phyloP scores from a whole-genome alignment of 805 yeast genomes.

The Candida nitratophila region DNA sequence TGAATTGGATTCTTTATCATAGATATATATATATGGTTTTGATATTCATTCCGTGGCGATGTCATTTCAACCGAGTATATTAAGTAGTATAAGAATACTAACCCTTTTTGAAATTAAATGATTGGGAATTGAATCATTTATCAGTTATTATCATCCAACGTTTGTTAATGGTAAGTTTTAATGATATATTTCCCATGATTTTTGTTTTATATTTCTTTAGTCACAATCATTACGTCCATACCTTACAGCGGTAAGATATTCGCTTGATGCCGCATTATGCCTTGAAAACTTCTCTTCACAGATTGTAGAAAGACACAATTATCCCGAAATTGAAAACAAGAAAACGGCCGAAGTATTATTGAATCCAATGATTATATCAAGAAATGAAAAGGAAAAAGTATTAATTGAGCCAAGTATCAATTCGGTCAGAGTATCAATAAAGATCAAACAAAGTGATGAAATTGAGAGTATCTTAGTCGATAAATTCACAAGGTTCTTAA shows the following conservation, averaged over 20 bases:
- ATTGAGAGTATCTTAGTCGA: constrained; percentile 92
- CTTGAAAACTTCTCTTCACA: constrained; percentile 93
- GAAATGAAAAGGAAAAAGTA: constrained; percentile 91
- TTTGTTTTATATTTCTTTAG: too few species aligned
- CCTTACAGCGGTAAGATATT: constrained; percentile 85
- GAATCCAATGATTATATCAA: constrained; percentile 82
- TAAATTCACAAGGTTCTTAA: constrained; percentile 87
- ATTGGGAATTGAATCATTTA: too few species aligned
- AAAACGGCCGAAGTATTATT: constrained; percentile 79
- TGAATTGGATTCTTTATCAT: too few species aligned
- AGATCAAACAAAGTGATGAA: constrained; percentile 96
- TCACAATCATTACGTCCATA: constrained; percentile 97
- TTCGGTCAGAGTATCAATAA: constrained; percentile 83
- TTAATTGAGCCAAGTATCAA: constrained; percentile 92
- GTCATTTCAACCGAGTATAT: too few species aligned
- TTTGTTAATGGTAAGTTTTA: too few species aligned
- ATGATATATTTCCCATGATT: too few species aligned
- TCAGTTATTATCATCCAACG: too few species aligned
- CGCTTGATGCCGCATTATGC: constrained; percentile 89
- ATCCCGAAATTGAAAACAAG: constrained; percentile 89
- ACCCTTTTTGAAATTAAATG: too few species aligned
- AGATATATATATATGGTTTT: too few species aligned
- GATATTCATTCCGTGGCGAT: too few species aligned
- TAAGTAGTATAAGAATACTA: too few species aligned
- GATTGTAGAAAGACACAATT: constrained; percentile 92